Conservation (phyloP, 305 asterid species). For the Fraxinus baroniana region DNA sequence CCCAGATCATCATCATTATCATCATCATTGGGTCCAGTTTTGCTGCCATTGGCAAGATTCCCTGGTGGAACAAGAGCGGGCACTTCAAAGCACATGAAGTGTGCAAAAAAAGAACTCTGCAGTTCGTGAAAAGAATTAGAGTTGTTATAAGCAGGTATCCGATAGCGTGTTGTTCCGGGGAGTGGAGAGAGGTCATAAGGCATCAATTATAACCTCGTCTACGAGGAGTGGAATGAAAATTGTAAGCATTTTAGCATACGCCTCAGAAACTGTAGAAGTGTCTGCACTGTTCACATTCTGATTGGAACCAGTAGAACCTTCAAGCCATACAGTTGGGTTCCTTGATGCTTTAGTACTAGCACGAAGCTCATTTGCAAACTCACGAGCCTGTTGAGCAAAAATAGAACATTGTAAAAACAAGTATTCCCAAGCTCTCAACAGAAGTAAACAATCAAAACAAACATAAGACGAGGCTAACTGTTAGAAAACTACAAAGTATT, state of each 20-base stretch:
- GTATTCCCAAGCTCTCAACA: constrained; percentile 21
- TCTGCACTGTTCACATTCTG: constrained; percentile 83
- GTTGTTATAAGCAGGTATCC: constrained; percentile 20
- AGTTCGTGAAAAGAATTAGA: constrained; percentile 23
- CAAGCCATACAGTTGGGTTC: constrained; percentile 95
- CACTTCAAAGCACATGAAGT: constrained; percentile 99
- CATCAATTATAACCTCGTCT: constrained; percentile 70
- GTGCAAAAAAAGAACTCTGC: constrained; percentile 99
- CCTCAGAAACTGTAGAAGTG: constrained; percentile 95
- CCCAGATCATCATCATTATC: constrained; percentile 84
- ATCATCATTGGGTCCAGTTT: constrained; percentile 46
- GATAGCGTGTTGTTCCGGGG: constrained; percentile 17
- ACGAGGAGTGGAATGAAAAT: constrained; percentile 95
- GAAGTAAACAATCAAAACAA: neutral
- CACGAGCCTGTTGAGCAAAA: constrained; percentile 79
- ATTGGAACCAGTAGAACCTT: constrained; percentile 80
- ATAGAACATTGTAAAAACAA: constrained; percentile 8
- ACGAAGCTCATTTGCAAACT: constrained; percentile 98
- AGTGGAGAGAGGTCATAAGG: constrained; percentile 23
- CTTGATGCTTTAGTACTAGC: constrained; percentile 91
- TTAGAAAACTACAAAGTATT: neutral
- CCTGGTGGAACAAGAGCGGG: constrained; percentile 97
- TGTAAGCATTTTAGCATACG: constrained; percentile 97
- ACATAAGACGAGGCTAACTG: neutral
- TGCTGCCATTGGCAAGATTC: constrained; percentile 63